Evolutionary conservation across 1,284 basidiomycete genomes (phyloP).

Genomic region (Boletellus deceptivus): DNA sequence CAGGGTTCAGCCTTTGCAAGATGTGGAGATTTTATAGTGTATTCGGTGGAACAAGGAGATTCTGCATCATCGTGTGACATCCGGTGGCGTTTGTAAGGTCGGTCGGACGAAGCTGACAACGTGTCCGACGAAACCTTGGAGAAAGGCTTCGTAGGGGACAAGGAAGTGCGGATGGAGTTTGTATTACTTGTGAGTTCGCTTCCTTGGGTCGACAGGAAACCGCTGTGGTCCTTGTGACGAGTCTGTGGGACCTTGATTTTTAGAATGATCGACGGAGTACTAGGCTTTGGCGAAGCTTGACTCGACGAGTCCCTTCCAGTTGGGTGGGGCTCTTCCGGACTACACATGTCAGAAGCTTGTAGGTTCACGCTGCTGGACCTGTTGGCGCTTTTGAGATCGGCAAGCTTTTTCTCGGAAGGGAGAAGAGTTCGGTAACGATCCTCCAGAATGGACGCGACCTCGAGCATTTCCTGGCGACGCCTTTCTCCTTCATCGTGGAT

Average conservation of each 20-base stretch:
- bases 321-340: slow-evolving; percentile 16
- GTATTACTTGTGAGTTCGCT: slow-evolving; percentile 22
- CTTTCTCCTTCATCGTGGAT: slow-evolving; percentile 63
- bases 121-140: slow-evolving; percentile 34
- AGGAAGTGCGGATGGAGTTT: slow-evolving; percentile 7
- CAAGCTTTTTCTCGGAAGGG: slow-evolving; percentile 54
- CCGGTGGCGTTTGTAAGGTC: slow-evolving; percentile 30
- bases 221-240: slow-evolving; percentile 20
- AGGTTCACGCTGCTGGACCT: slow-evolving; percentile 13
- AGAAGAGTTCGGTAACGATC: slow-evolving; percentile 68
- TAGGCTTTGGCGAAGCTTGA: slow-evolving; percentile 20
- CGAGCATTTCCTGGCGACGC: slow-evolving; percentile 67
- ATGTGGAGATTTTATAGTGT: slow-evolving; percentile 8
- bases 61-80: slow-evolving; percentile 19
- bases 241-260: slow-evolving; percentile 34
- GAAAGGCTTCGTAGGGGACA: slow-evolving; percentile 27
- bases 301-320: slow-evolving; percentile 7
- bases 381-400: slow-evolving; percentile 25
- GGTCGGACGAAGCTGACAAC: slow-evolving; percentile 27
- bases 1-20: slow-evolving; percentile 34
- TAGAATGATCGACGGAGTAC: slow-evolving; percentile 28
- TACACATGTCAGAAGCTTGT: slow-evolving; percentile 17
- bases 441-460: slow-evolving; percentile 61
- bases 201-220: slow-evolving; percentile 7
- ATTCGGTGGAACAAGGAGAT: slow-evolving; percentile 26